Evolutionary conservation across 2,329 filamentous ascomycete species (phyloP), one percentile per base, ranked within the genome.

Genomic region (Exophiala sp.): DNA sequence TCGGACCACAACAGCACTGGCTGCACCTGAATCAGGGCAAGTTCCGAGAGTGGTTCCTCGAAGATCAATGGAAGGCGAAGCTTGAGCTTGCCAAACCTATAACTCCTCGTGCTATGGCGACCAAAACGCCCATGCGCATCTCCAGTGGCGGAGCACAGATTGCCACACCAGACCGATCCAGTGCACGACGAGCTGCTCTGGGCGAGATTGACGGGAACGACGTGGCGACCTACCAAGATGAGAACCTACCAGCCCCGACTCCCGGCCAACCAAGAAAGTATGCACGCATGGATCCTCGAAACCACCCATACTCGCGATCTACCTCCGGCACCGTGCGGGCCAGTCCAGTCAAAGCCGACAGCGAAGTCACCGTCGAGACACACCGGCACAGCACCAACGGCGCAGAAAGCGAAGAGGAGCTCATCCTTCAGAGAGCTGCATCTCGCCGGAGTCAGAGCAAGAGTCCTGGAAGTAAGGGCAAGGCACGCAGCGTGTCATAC

Each of bases 1-100:
- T 99, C 49, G 94, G 94, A 0, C 94, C 94, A 36, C 94, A 99
- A 69, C 94, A 99, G 74, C 94, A 99, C 74, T 99, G 94, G 94
- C 82, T 99, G 50, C 94, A 99, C 69, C 82, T 99, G 59, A 96
- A 99, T 75, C 94, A 99, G 73, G 88, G 88, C 34, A 86, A 88
- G 34, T 99, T 99, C 84, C 84, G 94, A n/a, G 91, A 97, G 72
- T 99, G 94, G 94, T 97, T 91, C 89, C 80, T 83, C 61, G 85
- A 88, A 66, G 86, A 89, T 67, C 79, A 78, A 40, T 82, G 94
- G 66, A 90, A 91, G 74, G 88, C 92, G 74, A 88, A 91, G 67
- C 75, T 92, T 54, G 87, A 91, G 71, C 70, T 81, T 63, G 77
- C 81, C 20, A 75, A 78, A 5, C 84, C 83, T 1, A 79, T 81